Base-by-base conservation (phyloP, 495 filamentous ascomycete genomes). In the Penicillium canariense region DNA sequence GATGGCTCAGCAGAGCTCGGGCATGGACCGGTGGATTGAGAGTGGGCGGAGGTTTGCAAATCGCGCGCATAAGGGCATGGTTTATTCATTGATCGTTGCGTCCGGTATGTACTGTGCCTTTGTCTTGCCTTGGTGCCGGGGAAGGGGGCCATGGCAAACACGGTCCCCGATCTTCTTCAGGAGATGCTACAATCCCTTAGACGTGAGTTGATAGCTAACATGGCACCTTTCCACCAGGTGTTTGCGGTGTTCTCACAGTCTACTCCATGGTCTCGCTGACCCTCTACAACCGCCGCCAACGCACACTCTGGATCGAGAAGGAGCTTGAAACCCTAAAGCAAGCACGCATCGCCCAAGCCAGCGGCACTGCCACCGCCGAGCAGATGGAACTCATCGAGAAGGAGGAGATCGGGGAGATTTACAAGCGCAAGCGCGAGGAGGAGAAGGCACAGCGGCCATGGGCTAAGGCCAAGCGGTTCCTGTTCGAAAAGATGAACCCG, bases 181-280 rank as follows among this genome's bases (percentile, higher is more conserved):
- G 15, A 35, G 25, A 4, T 48, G 20, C 38, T 5, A 25, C n/a
- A 23, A n/a, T n/a, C n/a, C n/a, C n/a, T 25, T 5, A 14, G 20
- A 22, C 12, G 20, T n/a, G 10, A 25, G 2, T 14, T 7, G 3
- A 42, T 42, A 22, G 18, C 54, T 58, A 15, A 53, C 34, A 3
- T 12, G 45, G 12, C 2, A 18, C 27, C 9, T 10, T 45, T 27
- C 14, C 45, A 45, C 14, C 61, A 93, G 91, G 84, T 48, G 66
- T 96, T 59, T 83, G 84, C 56, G 84, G 80, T 58, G 80, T 85
- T 48, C 81, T 93, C 32, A 90, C 89, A 18, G 77, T 85, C 51
- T 94, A 91, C 75, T 87, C 93, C 6, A 79, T 91, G 48, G 80
- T 81, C 64, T 92, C 96, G 70, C 88, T 98, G 83, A 83, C 94